Percentiles rank a stretch among this genome's conserved stretches.
These are phyloP conservation scores for Caryopteris hybrid DNA, from an alignment of 305 asterid genomes.

Conservation along the genomic window DNA sequence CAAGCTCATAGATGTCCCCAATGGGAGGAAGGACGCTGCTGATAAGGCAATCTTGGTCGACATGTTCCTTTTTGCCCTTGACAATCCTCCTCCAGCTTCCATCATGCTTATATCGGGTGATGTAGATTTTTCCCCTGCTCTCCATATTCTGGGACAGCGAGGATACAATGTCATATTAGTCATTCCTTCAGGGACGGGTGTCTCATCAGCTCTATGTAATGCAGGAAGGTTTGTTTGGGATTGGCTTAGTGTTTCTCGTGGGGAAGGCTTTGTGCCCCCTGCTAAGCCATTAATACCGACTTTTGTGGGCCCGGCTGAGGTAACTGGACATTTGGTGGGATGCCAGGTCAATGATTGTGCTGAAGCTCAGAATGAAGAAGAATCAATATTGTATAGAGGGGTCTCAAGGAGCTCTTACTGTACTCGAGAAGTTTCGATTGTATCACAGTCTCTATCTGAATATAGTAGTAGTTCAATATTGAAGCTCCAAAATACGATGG, in stretches of 20 bases:
- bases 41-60: constrained; percentile 96
- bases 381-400: constrained; percentile 73
- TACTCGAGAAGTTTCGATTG: constrained; percentile 38
- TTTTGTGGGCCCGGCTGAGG: constrained; percentile 35
- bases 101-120: constrained; percentile 95
- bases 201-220: constrained; percentile 79
- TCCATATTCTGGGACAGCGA: constrained; percentile 91
- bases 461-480: constrained; percentile 29
- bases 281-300: constrained; percentile 33
- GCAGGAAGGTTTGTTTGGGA: constrained; percentile 95
- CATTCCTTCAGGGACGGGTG: constrained; percentile 65
- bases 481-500: constrained; percentile 31
- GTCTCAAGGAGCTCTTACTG: constrained; percentile 32
- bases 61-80: constrained; percentile 96
- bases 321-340: constrained; percentile 33
- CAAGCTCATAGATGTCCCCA: constrained; percentile 86
- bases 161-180: constrained; percentile 88
- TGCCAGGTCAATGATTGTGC: constrained; percentile 36
- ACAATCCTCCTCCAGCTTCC: constrained; percentile 86
- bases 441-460: constrained; percentile 54
- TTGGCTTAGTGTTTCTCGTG: constrained; percentile 89
- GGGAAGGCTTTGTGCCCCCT: constrained; percentile 72
- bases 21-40: constrained; percentile 93
- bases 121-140: constrained; percentile 94
- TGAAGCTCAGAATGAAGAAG: constrained; percentile 68